Percentiles rank a stretch among this genome's conserved stretches.
phyloP scores from a whole-genome alignment of 169 alveolate species.

The Plasmodium yoelii region DNA sequence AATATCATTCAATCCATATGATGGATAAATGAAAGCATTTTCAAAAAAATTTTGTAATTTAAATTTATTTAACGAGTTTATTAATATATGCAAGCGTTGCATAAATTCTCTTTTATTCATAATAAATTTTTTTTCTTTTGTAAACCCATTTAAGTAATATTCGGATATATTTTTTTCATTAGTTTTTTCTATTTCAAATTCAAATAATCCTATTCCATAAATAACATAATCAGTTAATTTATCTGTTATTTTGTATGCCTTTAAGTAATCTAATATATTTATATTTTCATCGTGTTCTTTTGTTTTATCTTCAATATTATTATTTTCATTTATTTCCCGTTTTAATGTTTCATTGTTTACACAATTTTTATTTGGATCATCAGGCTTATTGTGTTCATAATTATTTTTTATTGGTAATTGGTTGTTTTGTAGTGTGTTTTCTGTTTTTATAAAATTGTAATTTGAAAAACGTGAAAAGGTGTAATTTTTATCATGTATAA shows the following conservation, averaged over 20 bases:
- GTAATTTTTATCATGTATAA: constrained; percentile 60
- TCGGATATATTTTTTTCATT: constrained; percentile 28
- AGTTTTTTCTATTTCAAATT: constrained; percentile 23
- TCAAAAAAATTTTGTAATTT: constrained; percentile 43
- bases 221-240: constrained; percentile 45
- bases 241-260: constrained; percentile 26
- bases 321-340: constrained; percentile 3
- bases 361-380: neutral
- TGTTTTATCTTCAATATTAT: neutral
- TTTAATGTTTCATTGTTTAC: neutral
- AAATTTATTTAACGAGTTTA: constrained; percentile 62
- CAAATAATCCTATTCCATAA: constrained; percentile 66
- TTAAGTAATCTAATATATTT: constrained; percentile 26
- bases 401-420: neutral
- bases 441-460: constrained; percentile 34
- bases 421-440: constrained; percentile 9
- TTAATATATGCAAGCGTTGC: constrained; percentile 48
- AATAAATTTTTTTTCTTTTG: constrained; percentile 33
- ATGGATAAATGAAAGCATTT: constrained; percentile 61
- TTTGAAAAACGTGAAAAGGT: constrained; percentile 52
- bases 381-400: neutral
- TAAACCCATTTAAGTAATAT: constrained; percentile 56
- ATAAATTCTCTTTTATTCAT: constrained; percentile 43
- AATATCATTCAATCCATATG: constrained; percentile 65
- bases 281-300: constrained; percentile 8